Conservation (phyloP, 352 stramenopile species). For the Elongisporangium anandrum region DNA sequence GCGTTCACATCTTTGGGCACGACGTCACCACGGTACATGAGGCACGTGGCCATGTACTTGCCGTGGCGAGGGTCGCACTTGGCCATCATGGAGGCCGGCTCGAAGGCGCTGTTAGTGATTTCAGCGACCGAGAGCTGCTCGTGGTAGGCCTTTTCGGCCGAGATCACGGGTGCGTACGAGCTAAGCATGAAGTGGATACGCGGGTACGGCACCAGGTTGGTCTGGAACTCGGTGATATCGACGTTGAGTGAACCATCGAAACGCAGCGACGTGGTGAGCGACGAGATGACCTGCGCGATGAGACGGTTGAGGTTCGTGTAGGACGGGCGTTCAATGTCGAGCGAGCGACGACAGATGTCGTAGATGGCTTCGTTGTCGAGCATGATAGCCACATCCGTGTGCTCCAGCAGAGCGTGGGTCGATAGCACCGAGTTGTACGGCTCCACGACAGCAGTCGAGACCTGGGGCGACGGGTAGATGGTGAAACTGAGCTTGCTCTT, state of each 20-base stretch:
- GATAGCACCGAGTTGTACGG: conserved; percentile 97
- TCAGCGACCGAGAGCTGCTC: conserved; percentile 94
- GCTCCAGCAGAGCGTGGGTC: conserved; percentile 92
- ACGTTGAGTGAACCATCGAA: conserved; percentile 95
- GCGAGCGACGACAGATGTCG: conserved; percentile 78
- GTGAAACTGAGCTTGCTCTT: conserved; percentile 97
- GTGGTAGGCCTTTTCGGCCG: conserved; percentile 93
- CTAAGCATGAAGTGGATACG: conserved; percentile 98
- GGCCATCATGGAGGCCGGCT: conserved; percentile 96
- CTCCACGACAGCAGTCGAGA: conserved; percentile 95
- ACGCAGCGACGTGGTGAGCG: conserved; percentile 93
- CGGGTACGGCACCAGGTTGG: conserved; percentile 97
- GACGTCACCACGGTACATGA: conserved; percentile 95
- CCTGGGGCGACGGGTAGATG: conserved; percentile 94
- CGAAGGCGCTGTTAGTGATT: conserved; percentile 96
- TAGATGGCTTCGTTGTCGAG: conserved; percentile 90
- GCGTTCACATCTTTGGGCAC: conserved; percentile 58
- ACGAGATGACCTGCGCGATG: conserved; percentile 94
- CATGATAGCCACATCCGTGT: conserved; percentile 94
- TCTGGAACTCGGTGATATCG: conserved; percentile 97
- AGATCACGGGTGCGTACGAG: conserved; percentile 96
- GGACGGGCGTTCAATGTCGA: conserved; percentile 92
- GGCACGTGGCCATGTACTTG: conserved; percentile 97
- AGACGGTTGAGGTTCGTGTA: conserved; percentile 97
- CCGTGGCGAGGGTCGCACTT: conserved; percentile 96